Evolutionary conservation across 345 rosid genomes (phyloP).

Genomic region (Noccaea bulbosa): DNA sequence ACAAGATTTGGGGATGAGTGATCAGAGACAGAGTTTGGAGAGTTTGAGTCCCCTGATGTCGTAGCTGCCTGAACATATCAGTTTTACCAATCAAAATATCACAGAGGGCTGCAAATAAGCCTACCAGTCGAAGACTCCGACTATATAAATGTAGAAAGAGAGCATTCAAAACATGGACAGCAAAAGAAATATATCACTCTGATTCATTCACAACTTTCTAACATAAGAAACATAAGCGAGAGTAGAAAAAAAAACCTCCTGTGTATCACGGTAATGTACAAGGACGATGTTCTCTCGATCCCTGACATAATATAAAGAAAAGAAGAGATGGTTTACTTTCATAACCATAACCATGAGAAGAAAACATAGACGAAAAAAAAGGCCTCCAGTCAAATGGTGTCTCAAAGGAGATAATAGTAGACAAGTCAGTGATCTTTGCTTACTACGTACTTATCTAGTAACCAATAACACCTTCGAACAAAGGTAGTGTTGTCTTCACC

Average conservation of each 20-base stretch:
- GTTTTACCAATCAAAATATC: constrained; percentile 33
- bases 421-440: constrained; percentile 31
- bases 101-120: constrained; percentile 10
- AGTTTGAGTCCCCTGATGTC: constrained; percentile 79
- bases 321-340: constrained; percentile 15
- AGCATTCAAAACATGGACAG: constrained; percentile 11
- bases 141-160: constrained; percentile 8
- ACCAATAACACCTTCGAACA: constrained; percentile 99
- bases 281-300: constrained; percentile 87
- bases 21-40: constrained; percentile 76
- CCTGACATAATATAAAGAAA: constrained; percentile 46
- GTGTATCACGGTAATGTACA: constrained; percentile 97
- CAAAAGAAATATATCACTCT: constrained; percentile 14
- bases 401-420: constrained; percentile 5
- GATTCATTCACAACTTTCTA: constrained; percentile 12
- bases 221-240: constrained; percentile 14
- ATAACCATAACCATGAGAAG: constrained; percentile 15
- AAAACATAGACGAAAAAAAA: background rate
- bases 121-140: constrained; percentile 15
- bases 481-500: constrained; percentile 90
- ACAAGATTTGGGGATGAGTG: constrained; percentile 55
- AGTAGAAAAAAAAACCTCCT: constrained; percentile 68
- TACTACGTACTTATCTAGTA: constrained; percentile 87
- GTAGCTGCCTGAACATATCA: constrained; percentile 63
- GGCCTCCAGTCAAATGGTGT: constrained; percentile 20